Percentiles rank a stretch among this genome's conserved stretches.
These are phyloP conservation scores for Centella asiatica DNA, from an alignment of 129 eudicot species.

Conservation along the genomic window DNA sequence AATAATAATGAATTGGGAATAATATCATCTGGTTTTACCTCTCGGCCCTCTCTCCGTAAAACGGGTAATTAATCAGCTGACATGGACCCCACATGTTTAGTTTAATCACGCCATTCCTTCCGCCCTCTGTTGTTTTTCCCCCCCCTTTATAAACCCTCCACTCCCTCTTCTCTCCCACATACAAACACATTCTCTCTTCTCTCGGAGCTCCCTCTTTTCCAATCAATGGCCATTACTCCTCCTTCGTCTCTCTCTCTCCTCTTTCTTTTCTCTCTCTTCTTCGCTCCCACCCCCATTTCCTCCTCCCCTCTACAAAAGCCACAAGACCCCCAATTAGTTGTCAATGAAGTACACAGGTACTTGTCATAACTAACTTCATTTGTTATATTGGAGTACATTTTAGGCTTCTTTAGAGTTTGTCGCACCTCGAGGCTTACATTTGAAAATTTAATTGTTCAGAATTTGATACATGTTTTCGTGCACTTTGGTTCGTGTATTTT, in stretches of 20 bases:
- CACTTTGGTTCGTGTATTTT: too few relatives aligned
- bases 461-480: too few relatives aligned
- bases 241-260: conserved; percentile 22
- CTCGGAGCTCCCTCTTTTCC: background rate
- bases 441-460: too few relatives aligned
- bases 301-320: conserved; percentile 42
- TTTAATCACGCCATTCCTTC: conserved; percentile 57
- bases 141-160: conserved; percentile 35
- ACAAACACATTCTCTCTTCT: conserved; percentile 8
- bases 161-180: conserved; percentile 18
- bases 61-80: conserved; percentile 32
- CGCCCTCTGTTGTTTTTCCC: conserved; percentile 7
- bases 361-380: background rate
- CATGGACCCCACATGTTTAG: conserved; percentile 40
- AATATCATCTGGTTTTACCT: too few relatives aligned
- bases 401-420: too few relatives aligned
- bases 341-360: conserved; percentile 67
- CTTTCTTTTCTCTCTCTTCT: conserved; percentile 33
- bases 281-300: conserved; percentile 27
- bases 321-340: conserved; percentile 46
- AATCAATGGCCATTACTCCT: conserved; percentile 21
- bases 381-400: too few relatives aligned
- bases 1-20: background rate
- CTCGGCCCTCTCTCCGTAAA: too few relatives aligned
- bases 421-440: too few relatives aligned